Conservation (phyloP, 352 stramenopile species). For the Pythium chondricola region DNA sequence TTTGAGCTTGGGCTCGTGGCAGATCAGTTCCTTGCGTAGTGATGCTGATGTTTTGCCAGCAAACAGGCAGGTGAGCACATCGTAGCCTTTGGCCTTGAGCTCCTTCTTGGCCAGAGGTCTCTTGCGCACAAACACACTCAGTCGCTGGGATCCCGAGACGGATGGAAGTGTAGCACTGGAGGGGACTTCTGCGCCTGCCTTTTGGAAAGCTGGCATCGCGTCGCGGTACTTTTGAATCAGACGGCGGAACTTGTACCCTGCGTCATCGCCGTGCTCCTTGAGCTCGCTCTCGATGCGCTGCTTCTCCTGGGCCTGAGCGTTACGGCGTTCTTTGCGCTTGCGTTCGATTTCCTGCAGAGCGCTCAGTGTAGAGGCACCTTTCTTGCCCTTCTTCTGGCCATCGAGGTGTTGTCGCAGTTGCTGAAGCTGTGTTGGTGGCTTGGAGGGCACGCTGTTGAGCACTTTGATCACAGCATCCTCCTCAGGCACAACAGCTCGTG, state of each 20-base stretch:
- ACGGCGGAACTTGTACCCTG: slow-evolving; percentile 68
- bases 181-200: slow-evolving; percentile 1
- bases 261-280: slow-evolving; percentile 58
- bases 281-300: slow-evolving; percentile 57
- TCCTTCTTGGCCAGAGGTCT: slow-evolving; percentile 62
- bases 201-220: slow-evolving; percentile 27
- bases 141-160: slow-evolving; percentile 13
- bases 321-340: slow-evolving; percentile 56
- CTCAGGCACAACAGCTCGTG: not conserved
- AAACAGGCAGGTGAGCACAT: slow-evolving; percentile 51
- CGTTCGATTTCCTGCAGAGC: slow-evolving; percentile 64
- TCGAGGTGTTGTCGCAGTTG: slow-evolving; percentile 14
- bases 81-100: slow-evolving; percentile 58
- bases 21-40: slow-evolving; percentile 42
- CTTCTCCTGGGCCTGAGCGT: slow-evolving; percentile 57
- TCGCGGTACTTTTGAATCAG: slow-evolving; percentile 56
- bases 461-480: slow-evolving; percentile 4
- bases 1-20: slow-evolving; percentile 68
- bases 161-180: not conserved
- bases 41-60: not conserved
- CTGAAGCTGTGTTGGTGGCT: slow-evolving; percentile 19
- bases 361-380: slow-evolving; percentile 32
- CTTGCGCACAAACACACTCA: slow-evolving; percentile 68
- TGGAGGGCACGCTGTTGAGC: slow-evolving; percentile 5
- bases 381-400: slow-evolving; percentile 27